A percentile compares a stretch with the other conserved stretches of the same genome.
phyloP scores from a whole-genome alignment of 2,329 filamentous ascomycete genomes.

The Huntiella omanensis region DNA sequence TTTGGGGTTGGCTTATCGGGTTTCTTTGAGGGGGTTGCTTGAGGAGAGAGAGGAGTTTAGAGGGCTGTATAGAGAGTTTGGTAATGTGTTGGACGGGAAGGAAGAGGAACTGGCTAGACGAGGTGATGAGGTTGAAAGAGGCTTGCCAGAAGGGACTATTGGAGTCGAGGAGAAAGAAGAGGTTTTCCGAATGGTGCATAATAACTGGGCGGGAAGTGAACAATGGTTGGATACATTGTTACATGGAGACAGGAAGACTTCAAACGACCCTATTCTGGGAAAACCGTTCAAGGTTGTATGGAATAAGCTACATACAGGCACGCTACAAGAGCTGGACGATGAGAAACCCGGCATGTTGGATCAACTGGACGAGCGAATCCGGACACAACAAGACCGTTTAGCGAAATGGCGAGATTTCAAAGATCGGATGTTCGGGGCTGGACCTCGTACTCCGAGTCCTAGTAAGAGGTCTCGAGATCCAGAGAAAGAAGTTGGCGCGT shows the following conservation, averaged over 20 bases:
- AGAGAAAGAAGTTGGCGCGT: constrained; percentile 18
- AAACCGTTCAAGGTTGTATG: constrained; percentile 53
- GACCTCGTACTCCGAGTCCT: constrained; percentile 13
- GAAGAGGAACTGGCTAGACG: constrained; percentile 36
- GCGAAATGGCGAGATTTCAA: constrained; percentile 57
- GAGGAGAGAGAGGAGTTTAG: constrained; percentile 40
- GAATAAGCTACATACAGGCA: constrained; percentile 42
- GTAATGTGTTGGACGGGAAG: constrained; percentile 44
- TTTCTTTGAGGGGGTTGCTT: constrained; percentile 40
- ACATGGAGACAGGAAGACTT: constrained; percentile 39
- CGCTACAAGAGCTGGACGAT: constrained; percentile 36
- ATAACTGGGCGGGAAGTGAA: constrained; percentile 63
- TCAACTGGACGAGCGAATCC: constrained; percentile 51
- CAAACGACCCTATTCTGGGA: constrained; percentile 44
- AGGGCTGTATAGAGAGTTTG: constrained; percentile 42
- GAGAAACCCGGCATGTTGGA: constrained; percentile 33
- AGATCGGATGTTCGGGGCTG: constrained; percentile 25
- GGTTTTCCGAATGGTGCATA: constrained; percentile 41
- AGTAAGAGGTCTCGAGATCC: constrained; percentile 14
- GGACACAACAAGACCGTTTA: constrained; percentile 47
- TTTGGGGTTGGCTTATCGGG: constrained; percentile 55
- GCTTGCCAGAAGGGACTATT: constrained; percentile 17
- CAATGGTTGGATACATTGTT: constrained; percentile 56
- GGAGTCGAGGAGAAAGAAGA: constrained; percentile 26
- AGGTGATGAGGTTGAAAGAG: constrained; percentile 25